A percentile compares a stretch with the other conserved stretches of the same genome.
Evolutionary conservation across 441 rosid genomes (phyloP).

Genomic region (Croton laevigatus): DNA sequence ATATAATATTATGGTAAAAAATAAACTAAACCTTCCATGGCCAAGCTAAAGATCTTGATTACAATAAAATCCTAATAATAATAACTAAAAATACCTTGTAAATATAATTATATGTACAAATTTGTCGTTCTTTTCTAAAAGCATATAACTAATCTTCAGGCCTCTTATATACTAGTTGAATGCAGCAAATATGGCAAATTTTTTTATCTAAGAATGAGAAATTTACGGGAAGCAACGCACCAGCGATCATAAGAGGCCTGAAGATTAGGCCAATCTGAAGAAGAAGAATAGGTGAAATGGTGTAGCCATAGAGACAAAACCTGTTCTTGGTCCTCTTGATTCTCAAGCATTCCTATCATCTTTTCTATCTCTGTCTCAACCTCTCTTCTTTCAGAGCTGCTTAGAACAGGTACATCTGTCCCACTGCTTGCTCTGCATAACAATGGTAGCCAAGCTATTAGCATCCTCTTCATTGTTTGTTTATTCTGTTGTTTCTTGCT

Average conservation of each 20-base stretch:
- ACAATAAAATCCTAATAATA: background rate
- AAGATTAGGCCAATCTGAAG: conserved; percentile 92
- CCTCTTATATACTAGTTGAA: too few species aligned
- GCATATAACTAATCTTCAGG: too few species aligned
- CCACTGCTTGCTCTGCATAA: conserved; percentile 70
- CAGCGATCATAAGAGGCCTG: conserved; percentile 56
- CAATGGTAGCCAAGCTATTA: conserved; percentile 71
- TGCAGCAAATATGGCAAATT: background rate
- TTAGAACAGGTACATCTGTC: conserved; percentile 59
- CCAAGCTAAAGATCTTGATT: background rate
- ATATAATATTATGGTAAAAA: too few species aligned
- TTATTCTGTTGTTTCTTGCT: conserved; percentile 33
- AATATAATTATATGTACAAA: background rate
- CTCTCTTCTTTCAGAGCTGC: conserved; percentile 42
- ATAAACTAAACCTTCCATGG: background rate
- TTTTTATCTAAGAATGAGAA: conserved; percentile 32
- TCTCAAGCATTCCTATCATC: conserved; percentile 43
- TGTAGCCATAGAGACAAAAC: conserved; percentile 85
- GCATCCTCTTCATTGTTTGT: conserved; percentile 54
- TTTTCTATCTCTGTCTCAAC: conserved; percentile 57
- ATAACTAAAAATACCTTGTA: background rate
- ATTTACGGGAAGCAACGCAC: conserved; percentile 69
- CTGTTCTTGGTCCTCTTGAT: conserved; percentile 64
- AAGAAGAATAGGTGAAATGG: conserved; percentile 57
- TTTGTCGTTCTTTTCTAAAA: too few species aligned